Conservation (phyloP, 805 yeast species). For the Pichia nanzhaoensis region DNA sequence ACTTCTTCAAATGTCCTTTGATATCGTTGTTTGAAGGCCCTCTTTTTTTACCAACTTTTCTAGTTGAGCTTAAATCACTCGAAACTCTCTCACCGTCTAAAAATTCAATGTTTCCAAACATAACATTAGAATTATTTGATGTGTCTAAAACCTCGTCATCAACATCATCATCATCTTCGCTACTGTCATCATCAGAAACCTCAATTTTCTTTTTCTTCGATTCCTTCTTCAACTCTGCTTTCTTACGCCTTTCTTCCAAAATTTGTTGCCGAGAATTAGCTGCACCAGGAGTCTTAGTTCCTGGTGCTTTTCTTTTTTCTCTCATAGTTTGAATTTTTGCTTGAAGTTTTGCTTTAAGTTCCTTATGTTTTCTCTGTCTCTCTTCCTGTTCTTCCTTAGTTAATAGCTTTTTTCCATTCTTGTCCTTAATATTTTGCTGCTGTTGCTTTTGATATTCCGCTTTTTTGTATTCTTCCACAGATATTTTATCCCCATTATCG, state of each 20-base stretch:
- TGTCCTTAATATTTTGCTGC: conserved; percentile 5
- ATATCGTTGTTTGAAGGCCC: conserved; percentile 85
- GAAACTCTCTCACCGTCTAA: conserved; percentile 76
- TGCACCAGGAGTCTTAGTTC: conserved; percentile 72
- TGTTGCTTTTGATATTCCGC: conserved; percentile 11
- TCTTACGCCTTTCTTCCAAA: conserved; percentile 55
- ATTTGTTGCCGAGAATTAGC: conserved; percentile 79
- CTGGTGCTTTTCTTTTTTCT: conserved; percentile 88
- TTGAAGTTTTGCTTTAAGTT: conserved; percentile 72
- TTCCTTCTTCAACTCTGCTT: conserved; percentile 33
- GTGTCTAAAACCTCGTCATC: conserved; percentile 31
- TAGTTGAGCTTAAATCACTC: conserved; percentile 54
- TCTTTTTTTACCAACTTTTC: conserved; percentile 57
- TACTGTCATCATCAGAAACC: conserved; percentile 26
- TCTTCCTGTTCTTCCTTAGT: conserved; percentile 44
- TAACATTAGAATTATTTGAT: conserved; percentile 35
- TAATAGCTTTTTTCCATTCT: conserved; percentile 21
- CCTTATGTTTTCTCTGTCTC: conserved; percentile 50
- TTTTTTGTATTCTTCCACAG: conserved; percentile 7
- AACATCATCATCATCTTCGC: conserved; percentile 35
- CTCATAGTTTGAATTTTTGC: conserved; percentile 62
- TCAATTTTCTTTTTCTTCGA: conserved; percentile 18
- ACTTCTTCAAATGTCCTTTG: conserved; percentile 68
- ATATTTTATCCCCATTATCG: conserved; percentile 59
- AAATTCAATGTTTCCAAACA: conserved; percentile 78